Evolutionary conservation across 495 filamentous ascomycete genomes (phyloP).

Genomic region (Tuber magnatum): DNA sequence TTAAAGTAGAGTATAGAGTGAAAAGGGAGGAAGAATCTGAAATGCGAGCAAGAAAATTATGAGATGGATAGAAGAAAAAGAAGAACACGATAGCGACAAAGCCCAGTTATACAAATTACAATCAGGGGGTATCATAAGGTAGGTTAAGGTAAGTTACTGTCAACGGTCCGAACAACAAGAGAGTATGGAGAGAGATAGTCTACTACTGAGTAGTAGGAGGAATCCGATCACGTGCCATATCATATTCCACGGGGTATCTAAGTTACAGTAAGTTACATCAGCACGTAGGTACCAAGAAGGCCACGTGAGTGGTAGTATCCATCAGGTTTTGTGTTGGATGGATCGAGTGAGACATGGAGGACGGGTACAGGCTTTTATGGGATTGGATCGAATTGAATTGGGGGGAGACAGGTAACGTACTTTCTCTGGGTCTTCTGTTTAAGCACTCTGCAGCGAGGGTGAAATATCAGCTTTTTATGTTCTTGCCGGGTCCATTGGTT

Average conservation of each 20-base stretch:
- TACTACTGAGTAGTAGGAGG: slow-evolving; percentile 34
- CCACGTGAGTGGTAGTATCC: background rate
- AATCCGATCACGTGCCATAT: slow-evolving; percentile 41
- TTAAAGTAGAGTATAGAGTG: background rate
- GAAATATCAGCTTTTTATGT: background rate
- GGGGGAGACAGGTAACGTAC: slow-evolving; percentile 15
- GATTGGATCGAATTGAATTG: background rate
- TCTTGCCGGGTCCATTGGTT: background rate
- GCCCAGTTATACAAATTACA: slow-evolving; percentile 1
- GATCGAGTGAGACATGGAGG: background rate
- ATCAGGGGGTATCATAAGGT: background rate
- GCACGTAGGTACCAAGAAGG: slow-evolving; percentile 1
- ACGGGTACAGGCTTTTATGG: background rate
- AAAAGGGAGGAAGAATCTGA: background rate
- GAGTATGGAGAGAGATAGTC: background rate
- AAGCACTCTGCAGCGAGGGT: slow-evolving; percentile 20
- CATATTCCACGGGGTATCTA: slow-evolving; percentile 41
- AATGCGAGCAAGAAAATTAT: background rate
- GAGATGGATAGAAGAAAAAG: background rate
- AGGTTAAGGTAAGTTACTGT: background rate
- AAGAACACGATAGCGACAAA: background rate
- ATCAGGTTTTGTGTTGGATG: background rate
- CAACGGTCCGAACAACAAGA: background rate
- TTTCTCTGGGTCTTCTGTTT: slow-evolving; percentile 41
- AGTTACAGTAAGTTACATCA: slow-evolving; percentile 20